Base-by-base conservation (phyloP, 1,284 basidiomycete genomes). In the Wolfiporia cocos region DNA sequence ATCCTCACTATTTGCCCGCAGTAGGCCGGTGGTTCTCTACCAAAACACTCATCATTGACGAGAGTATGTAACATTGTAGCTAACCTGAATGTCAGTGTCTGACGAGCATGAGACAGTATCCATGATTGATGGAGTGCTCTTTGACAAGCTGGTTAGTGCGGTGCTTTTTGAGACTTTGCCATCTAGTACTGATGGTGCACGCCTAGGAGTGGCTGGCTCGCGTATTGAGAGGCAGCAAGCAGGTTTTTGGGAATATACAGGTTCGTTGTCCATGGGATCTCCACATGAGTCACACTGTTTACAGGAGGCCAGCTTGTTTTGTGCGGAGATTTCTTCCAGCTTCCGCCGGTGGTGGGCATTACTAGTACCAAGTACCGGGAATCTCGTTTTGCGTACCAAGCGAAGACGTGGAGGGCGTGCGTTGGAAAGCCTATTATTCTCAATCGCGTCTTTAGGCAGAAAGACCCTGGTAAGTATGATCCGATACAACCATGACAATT, bases 291-390 rank as follows among this genome's bases (percentile, higher is more conserved):
- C n/a, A n/a, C n/a, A n/a, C n/a, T n/a, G n/a, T n/a, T n/a, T n/a
- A n/a, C n/a, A n/a, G n/a, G n/a, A n/a, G n/a, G n/a, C 23, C 55
- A 87, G 73, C 68, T 91, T 39, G 73, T 90, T 32, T 55, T 86
- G 15, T 82, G 80, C 0, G 86, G 86, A 4, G 86, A 89, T 60
- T 89, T 89, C 58, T 86, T 78, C 60, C 86, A 90, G 59, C 67
- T 90, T 2, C 87, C 87, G 3, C 86, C 86, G 0, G 85, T 90
- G 3, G 75, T n/a, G n/a, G n/a, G n/a, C n/a, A n/a, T n/a, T n/a
- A n/a, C n/a, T n/a, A n/a, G n/a, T n/a, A n/a, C n/a, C n/a, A 76
- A 2, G 69, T 44, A 5, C 63, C 68, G 10, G 61, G 66, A 1
- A 46, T 64, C 2, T 63, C 55, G 3, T 87, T n/a, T 85, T 51